Percentiles rank a stretch among this genome's conserved stretches.
Evolutionary conservation across 2,329 filamentous ascomycete species (phyloP).

Genomic region (Thyridium curvatum): DNA sequence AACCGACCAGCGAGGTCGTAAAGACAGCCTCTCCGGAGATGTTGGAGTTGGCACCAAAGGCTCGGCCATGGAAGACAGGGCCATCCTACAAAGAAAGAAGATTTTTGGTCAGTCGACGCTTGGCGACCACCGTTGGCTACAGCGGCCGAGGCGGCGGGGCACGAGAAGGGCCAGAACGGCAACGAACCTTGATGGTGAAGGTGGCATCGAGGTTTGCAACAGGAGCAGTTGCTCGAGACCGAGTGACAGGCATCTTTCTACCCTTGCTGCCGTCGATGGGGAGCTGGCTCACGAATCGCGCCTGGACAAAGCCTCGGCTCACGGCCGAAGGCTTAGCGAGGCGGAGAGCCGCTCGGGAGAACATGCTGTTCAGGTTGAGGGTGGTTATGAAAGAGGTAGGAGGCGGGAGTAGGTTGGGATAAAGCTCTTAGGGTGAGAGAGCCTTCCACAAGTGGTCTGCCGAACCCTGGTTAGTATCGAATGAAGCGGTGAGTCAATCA

Average conservation of each 20-base stretch:
- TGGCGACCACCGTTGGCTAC: no score
- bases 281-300: conserved; percentile 25
- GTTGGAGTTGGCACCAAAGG: conserved; percentile 93
- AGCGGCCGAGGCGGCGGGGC: no score
- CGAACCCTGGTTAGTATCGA: conserved; percentile 23
- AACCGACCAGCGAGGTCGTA: conserved; percentile 95
- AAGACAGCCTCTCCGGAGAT: conserved; percentile 98
- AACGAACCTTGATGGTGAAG: conserved; percentile 80
- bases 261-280: conserved; percentile 65
- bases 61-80: conserved; percentile 91
- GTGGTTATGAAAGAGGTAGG: conserved; percentile 10
- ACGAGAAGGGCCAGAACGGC: background rate
- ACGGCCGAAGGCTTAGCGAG: conserved; percentile 45
- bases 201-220: conserved; percentile 75
- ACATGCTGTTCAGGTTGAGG: conserved; percentile 39
- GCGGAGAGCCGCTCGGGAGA: conserved; percentile 48
- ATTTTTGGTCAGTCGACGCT: conserved; percentile 22
- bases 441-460: conserved; percentile 49
- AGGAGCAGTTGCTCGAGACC: conserved; percentile 55
- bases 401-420: conserved; percentile 13
- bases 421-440: conserved; percentile 37
- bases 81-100: conserved; percentile 57
- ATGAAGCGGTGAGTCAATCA: conserved; percentile 35
- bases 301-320: conserved; percentile 20
- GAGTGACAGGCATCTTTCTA: conserved; percentile 56